These are phyloP conservation scores for Chrysoporthe deuterocubensis DNA, from an alignment of 2,329 filamentous ascomycete species.

Conservation along the genomic window DNA sequence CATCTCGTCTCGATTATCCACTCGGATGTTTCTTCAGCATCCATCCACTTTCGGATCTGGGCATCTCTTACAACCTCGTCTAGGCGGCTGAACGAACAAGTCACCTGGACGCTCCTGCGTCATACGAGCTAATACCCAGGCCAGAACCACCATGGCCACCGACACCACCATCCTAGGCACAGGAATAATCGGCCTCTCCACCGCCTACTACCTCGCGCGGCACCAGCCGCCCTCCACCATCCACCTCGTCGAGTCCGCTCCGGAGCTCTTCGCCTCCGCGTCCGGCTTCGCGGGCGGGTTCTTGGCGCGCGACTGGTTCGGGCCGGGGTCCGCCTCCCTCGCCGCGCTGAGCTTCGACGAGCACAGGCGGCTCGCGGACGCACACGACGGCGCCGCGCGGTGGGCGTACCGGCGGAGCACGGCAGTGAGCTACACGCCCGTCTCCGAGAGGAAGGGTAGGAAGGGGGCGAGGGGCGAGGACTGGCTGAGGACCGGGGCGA, in stretches of 20 bases:
- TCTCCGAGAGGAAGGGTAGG: conserved; percentile 29
- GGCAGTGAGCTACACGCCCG: conserved; percentile 55
- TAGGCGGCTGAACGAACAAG: no score
- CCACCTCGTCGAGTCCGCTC: conserved; percentile 52
- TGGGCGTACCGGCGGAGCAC: conserved; percentile 60
- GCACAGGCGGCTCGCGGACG: conserved; percentile 66
- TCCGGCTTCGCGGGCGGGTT: conserved; percentile 78
- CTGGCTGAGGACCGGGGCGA: conserved; percentile 69
- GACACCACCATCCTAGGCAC: conserved; percentile 67
- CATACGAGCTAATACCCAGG: no score
- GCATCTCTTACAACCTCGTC: no score
- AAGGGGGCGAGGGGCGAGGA: conserved; percentile 57
- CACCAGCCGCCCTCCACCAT: conserved; percentile 47
- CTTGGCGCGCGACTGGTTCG: conserved; percentile 74
- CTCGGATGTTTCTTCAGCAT: no score
- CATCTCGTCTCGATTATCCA: no score
- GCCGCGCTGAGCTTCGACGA: conserved; percentile 71
- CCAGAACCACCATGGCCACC: conserved; percentile 39
- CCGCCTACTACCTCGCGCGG: conserved; percentile 71
- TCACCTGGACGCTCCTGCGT: no score
- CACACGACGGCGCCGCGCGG: conserved; percentile 58
- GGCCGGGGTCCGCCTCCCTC: conserved; percentile 57
- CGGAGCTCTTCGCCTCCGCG: conserved; percentile 70
- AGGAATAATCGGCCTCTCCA: conserved; percentile 72
- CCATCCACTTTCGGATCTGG: no score